A percentile compares a stretch with the other conserved stretches of the same genome.
These are phyloP conservation scores for Teunomyces atbi DNA, from an alignment of 805 yeast species.

Conservation along the genomic window DNA sequence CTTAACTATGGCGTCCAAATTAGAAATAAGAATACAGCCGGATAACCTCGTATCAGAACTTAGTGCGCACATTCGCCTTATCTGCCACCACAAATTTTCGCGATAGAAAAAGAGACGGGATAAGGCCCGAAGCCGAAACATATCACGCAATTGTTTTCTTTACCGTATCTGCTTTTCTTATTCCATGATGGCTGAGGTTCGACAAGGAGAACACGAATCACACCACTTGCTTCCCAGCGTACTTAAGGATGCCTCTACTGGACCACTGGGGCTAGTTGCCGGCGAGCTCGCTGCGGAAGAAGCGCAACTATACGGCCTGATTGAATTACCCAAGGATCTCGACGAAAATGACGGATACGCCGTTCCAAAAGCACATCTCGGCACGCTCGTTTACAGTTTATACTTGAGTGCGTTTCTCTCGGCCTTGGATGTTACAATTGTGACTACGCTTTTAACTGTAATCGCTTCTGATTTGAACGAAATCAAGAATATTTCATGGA, in stretches of 20 bases:
- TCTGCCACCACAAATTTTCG: not conserved
- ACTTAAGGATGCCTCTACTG: slow-evolving; percentile 32
- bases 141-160: not conserved
- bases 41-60: too few species aligned
- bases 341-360: slow-evolving; percentile 21
- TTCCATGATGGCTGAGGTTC: not conserved
- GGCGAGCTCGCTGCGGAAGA: slow-evolving; percentile 38
- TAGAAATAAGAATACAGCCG: too few species aligned
- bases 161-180: not conserved
- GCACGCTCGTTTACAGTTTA: slow-evolving; percentile 28
- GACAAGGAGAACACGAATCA: not conserved
- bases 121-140: too few species aligned
- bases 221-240: slow-evolving; percentile 11
- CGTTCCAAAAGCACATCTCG: slow-evolving; percentile 29
- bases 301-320: slow-evolving; percentile 8
- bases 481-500: slow-evolving; percentile 65
- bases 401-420: slow-evolving; percentile 51
- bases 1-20: too few species aligned
- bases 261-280: slow-evolving; percentile 33
- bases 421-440: slow-evolving; percentile 65
- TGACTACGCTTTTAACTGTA: slow-evolving; percentile 60
- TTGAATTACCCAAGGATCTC: slow-evolving; percentile 17
- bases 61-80: not conserved
- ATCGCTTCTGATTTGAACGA: slow-evolving; percentile 71
- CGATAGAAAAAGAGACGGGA: not conserved